Percentiles rank a stretch among this genome's conserved stretches.
These are phyloP conservation scores for Fusarium algeriense DNA, from an alignment of 2,329 filamentous ascomycete species.

Conservation along the genomic window DNA sequence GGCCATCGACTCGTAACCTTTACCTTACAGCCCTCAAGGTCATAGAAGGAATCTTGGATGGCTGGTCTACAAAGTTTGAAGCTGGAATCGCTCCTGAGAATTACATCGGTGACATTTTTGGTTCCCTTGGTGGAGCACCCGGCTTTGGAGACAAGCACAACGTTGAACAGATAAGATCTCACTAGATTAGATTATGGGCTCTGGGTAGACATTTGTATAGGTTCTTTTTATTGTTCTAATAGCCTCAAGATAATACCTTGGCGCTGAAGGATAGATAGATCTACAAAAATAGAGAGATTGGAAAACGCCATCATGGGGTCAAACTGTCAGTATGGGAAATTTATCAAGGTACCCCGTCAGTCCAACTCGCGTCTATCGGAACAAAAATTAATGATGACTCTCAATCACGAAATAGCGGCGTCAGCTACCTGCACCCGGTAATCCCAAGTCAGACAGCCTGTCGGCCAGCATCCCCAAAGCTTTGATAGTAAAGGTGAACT, in stretches of 20 bases:
- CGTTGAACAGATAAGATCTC: background rate
- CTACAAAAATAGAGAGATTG: too few relatives aligned
- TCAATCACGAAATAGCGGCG: background rate
- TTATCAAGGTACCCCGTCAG: fast-evolving
- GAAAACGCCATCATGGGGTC: fast-evolving
- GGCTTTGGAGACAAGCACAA: conserved; percentile 27
- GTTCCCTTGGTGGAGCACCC: conserved; percentile 32
- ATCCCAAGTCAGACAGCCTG: conserved; percentile 64
- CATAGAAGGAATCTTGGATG: conserved; percentile 20
- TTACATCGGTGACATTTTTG: conserved; percentile 40
- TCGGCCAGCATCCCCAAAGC: conserved; percentile 87
- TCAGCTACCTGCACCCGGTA: too few relatives aligned
- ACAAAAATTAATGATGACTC: too few relatives aligned
- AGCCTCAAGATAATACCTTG: background rate
- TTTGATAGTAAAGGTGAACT: conserved; percentile 93
- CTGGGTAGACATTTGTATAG: background rate
- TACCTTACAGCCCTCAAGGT: conserved; percentile 31
- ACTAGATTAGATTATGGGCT: background rate
- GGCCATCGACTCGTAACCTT: conserved; percentile 33
- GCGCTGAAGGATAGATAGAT: background rate
- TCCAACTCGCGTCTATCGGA: too few relatives aligned
- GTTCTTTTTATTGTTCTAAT: background rate
- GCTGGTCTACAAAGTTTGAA: conserved; percentile 27
- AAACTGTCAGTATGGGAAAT: too few relatives aligned
- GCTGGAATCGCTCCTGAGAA: conserved; percentile 15